These are phyloP conservation scores for Termitomyces sp. DNA, from an alignment of 768 basidiomycete genomes.

Conservation along the genomic window DNA sequence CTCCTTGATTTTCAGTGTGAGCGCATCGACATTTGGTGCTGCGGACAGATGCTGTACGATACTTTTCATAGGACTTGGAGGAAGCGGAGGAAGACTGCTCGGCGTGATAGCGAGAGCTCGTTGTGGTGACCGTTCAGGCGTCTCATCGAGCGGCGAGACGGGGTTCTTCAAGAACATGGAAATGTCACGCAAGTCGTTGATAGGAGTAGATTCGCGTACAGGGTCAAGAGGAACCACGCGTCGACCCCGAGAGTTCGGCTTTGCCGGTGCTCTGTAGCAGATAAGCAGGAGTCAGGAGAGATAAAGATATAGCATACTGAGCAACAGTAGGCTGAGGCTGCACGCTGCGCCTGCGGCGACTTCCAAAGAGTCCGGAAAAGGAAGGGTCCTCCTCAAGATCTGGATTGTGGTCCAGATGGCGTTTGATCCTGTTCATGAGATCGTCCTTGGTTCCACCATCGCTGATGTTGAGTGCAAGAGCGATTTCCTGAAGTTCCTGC, in stretches of 20 bases:
- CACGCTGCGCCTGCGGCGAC: conserved; percentile 35
- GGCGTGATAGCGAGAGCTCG: conserved; percentile 22
- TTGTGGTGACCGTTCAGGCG: conserved; percentile 21
- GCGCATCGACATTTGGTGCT: conserved; percentile 22
- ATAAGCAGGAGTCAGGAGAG: neutral
- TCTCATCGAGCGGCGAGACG: conserved; percentile 28
- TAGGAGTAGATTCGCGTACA: conserved; percentile 41
- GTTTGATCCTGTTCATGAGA: conserved; percentile 54
- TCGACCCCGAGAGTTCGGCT: conserved; percentile 11
- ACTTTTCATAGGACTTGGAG: conserved; percentile 33
- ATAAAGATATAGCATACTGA: neutral
- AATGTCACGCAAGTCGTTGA: conserved; percentile 42
- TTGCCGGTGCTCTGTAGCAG: conserved; percentile 5
- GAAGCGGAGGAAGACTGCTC: conserved; percentile 33
- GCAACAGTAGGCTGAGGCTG: conserved; percentile 24
- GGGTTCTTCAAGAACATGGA: conserved; percentile 47
- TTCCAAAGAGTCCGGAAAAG: conserved; percentile 49
- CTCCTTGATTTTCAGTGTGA: conserved; percentile 25
- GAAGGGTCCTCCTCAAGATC: conserved; percentile 48
- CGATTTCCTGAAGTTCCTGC: conserved; percentile 58
- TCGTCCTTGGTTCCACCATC: conserved; percentile 61
- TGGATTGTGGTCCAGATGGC: conserved; percentile 52
- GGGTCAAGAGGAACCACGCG: conserved; percentile 30
- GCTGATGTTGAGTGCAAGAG: conserved; percentile 43
- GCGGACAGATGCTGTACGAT: conserved; percentile 29